These are phyloP conservation scores for Chlorella sp. DNA, from an alignment of 139 green algal species.

Conservation along the genomic window DNA sequence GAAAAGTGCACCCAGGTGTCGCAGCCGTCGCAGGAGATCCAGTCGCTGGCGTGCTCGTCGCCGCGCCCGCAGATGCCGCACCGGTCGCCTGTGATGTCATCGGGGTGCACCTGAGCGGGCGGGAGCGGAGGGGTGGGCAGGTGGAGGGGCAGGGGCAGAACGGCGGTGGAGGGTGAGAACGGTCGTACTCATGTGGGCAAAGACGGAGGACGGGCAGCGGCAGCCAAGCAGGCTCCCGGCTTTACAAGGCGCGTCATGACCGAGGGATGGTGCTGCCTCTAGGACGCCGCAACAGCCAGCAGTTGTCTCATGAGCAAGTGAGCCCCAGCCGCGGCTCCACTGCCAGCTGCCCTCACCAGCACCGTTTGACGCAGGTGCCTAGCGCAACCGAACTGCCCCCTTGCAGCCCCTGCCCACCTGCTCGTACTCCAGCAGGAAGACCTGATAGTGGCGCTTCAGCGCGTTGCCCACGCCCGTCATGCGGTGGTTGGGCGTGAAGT, in stretches of 20 bases:
- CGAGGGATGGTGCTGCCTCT: too few relatives aligned
- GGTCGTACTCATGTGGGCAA: neutral
- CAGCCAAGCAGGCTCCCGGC: neutral
- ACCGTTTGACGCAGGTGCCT: too few relatives aligned
- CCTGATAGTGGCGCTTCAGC: slow-evolving; percentile 88
- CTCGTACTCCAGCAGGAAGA: slow-evolving; percentile 84
- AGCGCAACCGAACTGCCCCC: too few relatives aligned
- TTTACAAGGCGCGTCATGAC: too few relatives aligned
- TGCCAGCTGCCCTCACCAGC: too few relatives aligned
- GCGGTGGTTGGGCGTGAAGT: slow-evolving; percentile 72
- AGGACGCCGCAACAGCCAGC: too few relatives aligned
- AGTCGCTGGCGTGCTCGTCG: slow-evolving; percentile 63
- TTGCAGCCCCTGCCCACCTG: neutral
- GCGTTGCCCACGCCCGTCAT: slow-evolving; percentile 87
- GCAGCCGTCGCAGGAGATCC: slow-evolving; percentile 70
- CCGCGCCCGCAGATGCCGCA: slow-evolving; percentile 62
- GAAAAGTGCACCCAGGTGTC: slow-evolving; percentile 70
- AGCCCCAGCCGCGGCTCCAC: too few relatives aligned
- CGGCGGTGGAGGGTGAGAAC: neutral
- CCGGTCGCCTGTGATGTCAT: slow-evolving; percentile 60
- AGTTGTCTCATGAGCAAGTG: too few relatives aligned
- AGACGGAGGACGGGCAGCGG: neutral
- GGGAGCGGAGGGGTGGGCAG: neutral
- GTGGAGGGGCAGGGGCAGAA: too few relatives aligned
- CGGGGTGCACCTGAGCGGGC: slow-evolving; percentile 58